Base-by-base conservation (phyloP, 305 asterid species). In the Fraxinus velutina region DNA sequence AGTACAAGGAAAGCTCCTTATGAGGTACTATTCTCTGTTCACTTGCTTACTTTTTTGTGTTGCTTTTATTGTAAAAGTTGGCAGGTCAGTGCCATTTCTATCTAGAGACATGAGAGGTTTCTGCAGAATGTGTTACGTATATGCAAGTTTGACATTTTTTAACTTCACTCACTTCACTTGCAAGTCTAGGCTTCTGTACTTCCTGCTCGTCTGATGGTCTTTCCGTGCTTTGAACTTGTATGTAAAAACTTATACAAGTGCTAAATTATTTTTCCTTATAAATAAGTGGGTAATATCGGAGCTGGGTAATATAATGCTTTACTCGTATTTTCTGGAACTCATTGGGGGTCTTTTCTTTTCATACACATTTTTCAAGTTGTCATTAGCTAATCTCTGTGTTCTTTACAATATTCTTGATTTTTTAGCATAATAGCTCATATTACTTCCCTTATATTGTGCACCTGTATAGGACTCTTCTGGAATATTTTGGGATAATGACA, bases 401-500 rank as follows among this genome's bases (percentile, higher is more conserved):
- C 7, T 5, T 57, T 29, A 72, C 42, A 17, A 74, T 8, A 75
- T 76, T 68, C 83, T 50, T 52, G 64, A 47, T 74, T 27, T 75
- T 37, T 29, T 19, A 60, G 73, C 15, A 47, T 79, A 64, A 62
- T 21, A 24, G 30, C 27, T 75, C 71, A 39, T 82, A 33, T 79
- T 71, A 36, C 66, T 24, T 79, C 5, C 75, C 77, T 81, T 73
- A 85, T 80, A 44, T 52, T 55, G 33, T 72, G 55, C 81, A 79
- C 36, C 74, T 83, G 84, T 87, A 82, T 82, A 96, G 98, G 98
- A 94, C 76, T 88, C 98, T 80, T 93, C 97, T 71, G 99, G 99
- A 80, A 96, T 96, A 89, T 96, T 96, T 85, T 94, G 99, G 99
- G 98, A 96, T 86, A 96, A 93, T 19, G 99, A 96, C 86, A 96